These are phyloP conservation scores for Trichoderma sp. DNA, from an alignment of 2,329 filamentous ascomycete species.

Conservation along the genomic window DNA sequence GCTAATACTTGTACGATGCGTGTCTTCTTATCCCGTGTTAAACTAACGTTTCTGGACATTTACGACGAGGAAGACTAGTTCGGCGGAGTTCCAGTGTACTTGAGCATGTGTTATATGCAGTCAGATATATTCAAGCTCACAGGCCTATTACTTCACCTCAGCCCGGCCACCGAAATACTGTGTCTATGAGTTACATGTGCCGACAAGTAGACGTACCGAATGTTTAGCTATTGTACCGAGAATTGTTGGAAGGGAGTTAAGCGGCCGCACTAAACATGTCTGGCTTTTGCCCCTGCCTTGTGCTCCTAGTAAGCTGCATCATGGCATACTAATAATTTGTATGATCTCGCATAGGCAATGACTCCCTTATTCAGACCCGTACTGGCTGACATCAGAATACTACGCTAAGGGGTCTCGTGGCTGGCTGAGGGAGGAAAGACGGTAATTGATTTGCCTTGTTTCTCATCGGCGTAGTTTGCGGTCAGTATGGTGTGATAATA, in stretches of 20 bases:
- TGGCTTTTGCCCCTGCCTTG: neutral
- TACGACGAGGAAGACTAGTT: neutral
- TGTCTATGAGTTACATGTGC: neutral
- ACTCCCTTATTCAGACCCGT: neutral
- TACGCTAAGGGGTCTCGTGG: neutral
- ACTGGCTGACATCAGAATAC: slow-evolving; percentile 9
- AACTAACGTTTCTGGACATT: neutral
- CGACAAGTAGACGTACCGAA: neutral
- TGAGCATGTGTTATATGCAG: neutral
- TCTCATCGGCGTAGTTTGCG: neutral
- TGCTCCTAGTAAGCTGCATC: slow-evolving; percentile 13
- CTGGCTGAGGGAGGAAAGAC: neutral
- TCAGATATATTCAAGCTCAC: neutral
- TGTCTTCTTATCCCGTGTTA: neutral
- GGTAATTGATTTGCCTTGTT: neutral
- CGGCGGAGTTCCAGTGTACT: neutral
- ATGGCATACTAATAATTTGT: neutral
- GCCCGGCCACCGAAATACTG: neutral
- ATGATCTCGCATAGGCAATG: neutral
- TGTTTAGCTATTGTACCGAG: neutral
- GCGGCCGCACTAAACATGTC: neutral
- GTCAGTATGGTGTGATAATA: neutral
- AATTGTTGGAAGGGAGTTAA: neutral
- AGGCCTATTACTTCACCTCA: neutral
- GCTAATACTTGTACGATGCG: neutral